phyloP scores from a whole-genome alignment of 2,329 filamentous ascomycete species.

The Alternaria panax region DNA sequence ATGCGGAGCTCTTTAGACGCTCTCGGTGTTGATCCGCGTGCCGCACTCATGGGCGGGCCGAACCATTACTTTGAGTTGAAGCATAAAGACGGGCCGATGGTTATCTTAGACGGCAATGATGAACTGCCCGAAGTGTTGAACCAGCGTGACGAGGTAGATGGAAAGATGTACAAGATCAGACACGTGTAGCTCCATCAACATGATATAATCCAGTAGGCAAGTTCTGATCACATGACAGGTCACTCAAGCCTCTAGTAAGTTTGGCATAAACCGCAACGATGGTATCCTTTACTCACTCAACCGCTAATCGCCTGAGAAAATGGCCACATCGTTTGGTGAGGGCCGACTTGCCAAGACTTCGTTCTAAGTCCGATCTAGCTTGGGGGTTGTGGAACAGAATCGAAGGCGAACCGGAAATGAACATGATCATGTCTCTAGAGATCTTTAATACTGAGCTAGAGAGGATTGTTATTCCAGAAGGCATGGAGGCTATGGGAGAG shows the following conservation, averaged over 20 bases:
- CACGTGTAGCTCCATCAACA: neutral
- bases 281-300: conserved; percentile 17
- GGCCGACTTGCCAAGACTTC: neutral
- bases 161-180: conserved; percentile 4
- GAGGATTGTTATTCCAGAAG: neutral
- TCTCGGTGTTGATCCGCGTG: conserved; percentile 4
- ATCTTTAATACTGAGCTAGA: conserved; percentile 1
- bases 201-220: neutral
- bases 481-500: neutral
- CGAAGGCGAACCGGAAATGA: neutral
- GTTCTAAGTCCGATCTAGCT: neutral
- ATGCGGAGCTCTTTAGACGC: conserved; percentile 5
- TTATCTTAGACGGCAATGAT: neutral
- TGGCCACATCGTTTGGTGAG: neutral
- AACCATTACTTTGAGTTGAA: conserved; percentile 15
- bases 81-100: conserved; percentile 1
- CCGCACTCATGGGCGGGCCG: conserved; percentile 4
- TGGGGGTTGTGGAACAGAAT: neutral
- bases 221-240: neutral
- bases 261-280: conserved; percentile 15
- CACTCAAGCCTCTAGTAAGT: conserved; percentile 8
- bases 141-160: conserved; percentile 13
- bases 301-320: neutral
- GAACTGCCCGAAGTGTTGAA: neutral
- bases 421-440: conserved; percentile 2